A percentile compares a stretch with the other conserved stretches of the same genome.
These are phyloP conservation scores for Teratosphaeria epicoccoides DNA, from an alignment of 2,329 filamentous ascomycete species.

Conservation along the genomic window DNA sequence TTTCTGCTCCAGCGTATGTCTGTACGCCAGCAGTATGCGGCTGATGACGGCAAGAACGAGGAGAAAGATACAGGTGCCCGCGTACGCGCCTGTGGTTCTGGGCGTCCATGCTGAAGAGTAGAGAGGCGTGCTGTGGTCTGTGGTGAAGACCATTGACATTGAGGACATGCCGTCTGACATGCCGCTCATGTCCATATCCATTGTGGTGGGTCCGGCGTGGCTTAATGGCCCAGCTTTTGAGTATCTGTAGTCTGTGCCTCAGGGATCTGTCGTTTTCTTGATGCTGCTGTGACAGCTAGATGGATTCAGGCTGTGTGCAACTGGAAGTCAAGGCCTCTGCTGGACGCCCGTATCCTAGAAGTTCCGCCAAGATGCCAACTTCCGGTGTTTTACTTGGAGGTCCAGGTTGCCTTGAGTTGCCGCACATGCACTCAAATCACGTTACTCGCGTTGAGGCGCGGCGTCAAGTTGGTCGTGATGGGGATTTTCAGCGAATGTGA, in stretches of 20 bases:
- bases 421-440: not conserved
- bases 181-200: not conserved
- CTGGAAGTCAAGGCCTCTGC: not conserved
- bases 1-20: conserved; percentile 48
- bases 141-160: conserved; percentile 56
- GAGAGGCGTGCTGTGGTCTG: conserved; percentile 50
- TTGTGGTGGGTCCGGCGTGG: not conserved
- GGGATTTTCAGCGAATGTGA: not conserved
- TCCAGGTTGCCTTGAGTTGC: not conserved
- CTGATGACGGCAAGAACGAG: conserved; percentile 62
- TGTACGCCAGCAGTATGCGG: conserved; percentile 61
- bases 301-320: not conserved
- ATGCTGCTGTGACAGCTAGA: not conserved
- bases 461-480: not conserved
- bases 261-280: not conserved
- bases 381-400: not conserved
- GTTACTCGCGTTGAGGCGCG: not conserved
- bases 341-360: not conserved
- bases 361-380: not conserved
- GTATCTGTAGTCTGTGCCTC: not conserved
- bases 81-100: conserved; percentile 57
- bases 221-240: not conserved
- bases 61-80: conserved; percentile 85
- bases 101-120: conserved; percentile 68
- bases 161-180: conserved; percentile 12